A percentile compares a stretch with the other conserved stretches of the same genome.
Conservation (phyloP, 1,284 basidiomycete species). For the Ustilago bromivora region DNA sequence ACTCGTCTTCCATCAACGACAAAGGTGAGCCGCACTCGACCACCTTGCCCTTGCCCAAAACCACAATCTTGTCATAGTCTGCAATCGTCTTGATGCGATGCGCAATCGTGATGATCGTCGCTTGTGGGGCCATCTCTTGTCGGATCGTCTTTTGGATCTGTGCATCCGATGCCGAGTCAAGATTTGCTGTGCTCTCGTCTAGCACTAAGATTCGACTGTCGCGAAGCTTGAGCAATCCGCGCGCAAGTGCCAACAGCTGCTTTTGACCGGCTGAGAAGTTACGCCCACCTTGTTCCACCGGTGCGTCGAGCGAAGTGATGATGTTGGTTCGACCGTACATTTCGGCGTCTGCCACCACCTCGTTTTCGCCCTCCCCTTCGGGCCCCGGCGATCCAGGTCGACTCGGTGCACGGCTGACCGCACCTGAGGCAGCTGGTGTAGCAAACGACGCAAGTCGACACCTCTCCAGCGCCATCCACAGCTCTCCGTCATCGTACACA, state of each 20-base stretch:
- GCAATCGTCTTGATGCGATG: slow-evolving; percentile 78
- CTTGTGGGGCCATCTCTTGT: slow-evolving; percentile 68
- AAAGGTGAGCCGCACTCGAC: slow-evolving; percentile 82
- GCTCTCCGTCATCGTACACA: slow-evolving; percentile 77
- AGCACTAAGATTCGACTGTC: slow-evolving; percentile 73
- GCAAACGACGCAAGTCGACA: slow-evolving; percentile 70
- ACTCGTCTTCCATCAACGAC: slow-evolving; percentile 72
- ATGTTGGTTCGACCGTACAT: slow-evolving; percentile 69
- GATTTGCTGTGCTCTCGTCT: slow-evolving; percentile 73
- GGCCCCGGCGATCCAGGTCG: slow-evolving; percentile 46
- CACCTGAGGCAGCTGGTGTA: slow-evolving; percentile 39
- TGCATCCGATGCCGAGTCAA: slow-evolving; percentile 71
- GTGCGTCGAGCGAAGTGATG: slow-evolving; percentile 72
- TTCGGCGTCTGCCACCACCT: slow-evolving; percentile 23
- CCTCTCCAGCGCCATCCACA: slow-evolving; percentile 73
- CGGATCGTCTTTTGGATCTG: slow-evolving; percentile 73
- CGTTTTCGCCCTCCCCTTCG: slow-evolving; percentile 18
- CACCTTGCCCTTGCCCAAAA: slow-evolving; percentile 75
- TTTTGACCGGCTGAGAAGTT: slow-evolving; percentile 74
- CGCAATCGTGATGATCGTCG: slow-evolving; percentile 74
- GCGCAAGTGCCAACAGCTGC: slow-evolving; percentile 74
- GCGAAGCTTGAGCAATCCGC: slow-evolving; percentile 73
- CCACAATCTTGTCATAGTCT: slow-evolving; percentile 74
- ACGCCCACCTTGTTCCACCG: slow-evolving; percentile 72
- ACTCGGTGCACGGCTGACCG: slow-evolving; percentile 45